phyloP scores from a whole-genome alignment of 2,329 filamentous ascomycete genomes.

The Monosporascus cannonballus region DNA sequence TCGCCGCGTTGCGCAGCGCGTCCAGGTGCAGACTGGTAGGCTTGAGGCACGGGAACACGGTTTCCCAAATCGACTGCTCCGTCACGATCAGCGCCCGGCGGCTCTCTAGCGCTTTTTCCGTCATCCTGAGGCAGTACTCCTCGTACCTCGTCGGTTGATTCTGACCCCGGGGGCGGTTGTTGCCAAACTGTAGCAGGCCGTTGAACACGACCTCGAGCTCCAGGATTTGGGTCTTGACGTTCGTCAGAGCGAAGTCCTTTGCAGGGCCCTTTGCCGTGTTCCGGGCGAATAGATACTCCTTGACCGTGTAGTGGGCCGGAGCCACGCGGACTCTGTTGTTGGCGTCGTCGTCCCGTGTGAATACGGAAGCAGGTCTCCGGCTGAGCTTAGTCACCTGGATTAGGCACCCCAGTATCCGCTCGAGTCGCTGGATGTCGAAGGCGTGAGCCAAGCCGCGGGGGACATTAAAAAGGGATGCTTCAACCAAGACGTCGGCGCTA shows the following conservation, averaged over 20 bases:
- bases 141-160: slow-evolving; percentile 6
- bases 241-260: slow-evolving; percentile 15
- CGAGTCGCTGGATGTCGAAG: slow-evolving; percentile 11
- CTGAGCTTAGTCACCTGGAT: slow-evolving; percentile 12
- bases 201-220: slow-evolving; percentile 13
- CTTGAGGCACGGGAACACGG: slow-evolving; percentile 7
- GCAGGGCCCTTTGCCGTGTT: slow-evolving; percentile 9
- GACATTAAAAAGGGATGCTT: slow-evolving; percentile 18
- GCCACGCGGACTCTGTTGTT: slow-evolving; percentile 8
- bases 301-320: slow-evolving; percentile 22
- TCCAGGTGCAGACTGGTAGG: slow-evolving; percentile 4
- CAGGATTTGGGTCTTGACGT: slow-evolving; percentile 3
- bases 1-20: neutral
- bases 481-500: slow-evolving; percentile 18
- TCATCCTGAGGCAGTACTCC: slow-evolving; percentile 12
- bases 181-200: slow-evolving; percentile 8
- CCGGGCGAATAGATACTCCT: slow-evolving; percentile 18
- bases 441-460: slow-evolving; percentile 8
- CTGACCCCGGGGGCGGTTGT: neutral
- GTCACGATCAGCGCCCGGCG: slow-evolving; percentile 5
- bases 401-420: slow-evolving; percentile 17
- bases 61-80: slow-evolving; percentile 4
- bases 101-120: slow-evolving; percentile 1
- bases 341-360: slow-evolving; percentile 9
- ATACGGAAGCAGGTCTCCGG: slow-evolving; percentile 1